phyloP scores from a whole-genome alignment of 768 basidiomycete genomes.

The Paxillus rubicundulus region DNA sequence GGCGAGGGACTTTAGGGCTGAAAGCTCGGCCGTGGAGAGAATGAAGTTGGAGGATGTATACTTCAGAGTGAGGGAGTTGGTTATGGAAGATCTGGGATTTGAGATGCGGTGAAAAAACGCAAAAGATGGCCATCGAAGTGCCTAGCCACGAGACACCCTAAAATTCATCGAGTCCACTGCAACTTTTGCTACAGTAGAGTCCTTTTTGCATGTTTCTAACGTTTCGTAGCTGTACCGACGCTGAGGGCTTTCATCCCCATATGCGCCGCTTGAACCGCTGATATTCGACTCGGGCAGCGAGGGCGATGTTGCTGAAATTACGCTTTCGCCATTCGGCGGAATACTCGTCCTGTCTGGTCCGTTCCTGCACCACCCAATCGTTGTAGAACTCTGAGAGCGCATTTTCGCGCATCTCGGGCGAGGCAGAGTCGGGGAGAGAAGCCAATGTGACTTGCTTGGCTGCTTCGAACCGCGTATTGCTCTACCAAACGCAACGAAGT shows the following conservation, averaged over 20 bases:
- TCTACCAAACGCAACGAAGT: slow-evolving; percentile 41
- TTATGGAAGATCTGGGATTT: slow-evolving; percentile 46
- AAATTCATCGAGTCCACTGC: not conserved
- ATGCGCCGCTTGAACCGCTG: slow-evolving; percentile 40
- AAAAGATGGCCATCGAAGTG: not conserved
- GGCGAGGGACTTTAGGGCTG: slow-evolving; percentile 56
- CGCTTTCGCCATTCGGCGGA: slow-evolving; percentile 65
- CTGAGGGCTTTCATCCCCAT: slow-evolving; percentile 8
- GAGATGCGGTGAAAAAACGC: slow-evolving; percentile 19
- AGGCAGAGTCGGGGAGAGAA: slow-evolving; percentile 50
- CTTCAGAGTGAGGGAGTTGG: slow-evolving; percentile 62
- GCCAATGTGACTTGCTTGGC: slow-evolving; percentile 59
- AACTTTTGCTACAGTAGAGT: not conserved
- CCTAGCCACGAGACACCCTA: not conserved
- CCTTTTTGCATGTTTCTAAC: not conserved
- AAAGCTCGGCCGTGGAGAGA: slow-evolving; percentile 57
- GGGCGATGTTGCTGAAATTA: slow-evolving; percentile 53
- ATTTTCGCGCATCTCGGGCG: slow-evolving; percentile 57
- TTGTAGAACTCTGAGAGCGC: slow-evolving; percentile 72
- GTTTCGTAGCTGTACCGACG: no score
- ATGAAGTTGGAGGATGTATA: slow-evolving; percentile 58
- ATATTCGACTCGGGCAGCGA: slow-evolving; percentile 57
- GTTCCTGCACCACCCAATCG: slow-evolving; percentile 74
- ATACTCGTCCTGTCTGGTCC: slow-evolving; percentile 53
- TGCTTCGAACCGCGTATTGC: slow-evolving; percentile 75